Evolutionary conservation across 805 yeast species (phyloP).

Genomic region (Komagataella pastoris): DNA sequence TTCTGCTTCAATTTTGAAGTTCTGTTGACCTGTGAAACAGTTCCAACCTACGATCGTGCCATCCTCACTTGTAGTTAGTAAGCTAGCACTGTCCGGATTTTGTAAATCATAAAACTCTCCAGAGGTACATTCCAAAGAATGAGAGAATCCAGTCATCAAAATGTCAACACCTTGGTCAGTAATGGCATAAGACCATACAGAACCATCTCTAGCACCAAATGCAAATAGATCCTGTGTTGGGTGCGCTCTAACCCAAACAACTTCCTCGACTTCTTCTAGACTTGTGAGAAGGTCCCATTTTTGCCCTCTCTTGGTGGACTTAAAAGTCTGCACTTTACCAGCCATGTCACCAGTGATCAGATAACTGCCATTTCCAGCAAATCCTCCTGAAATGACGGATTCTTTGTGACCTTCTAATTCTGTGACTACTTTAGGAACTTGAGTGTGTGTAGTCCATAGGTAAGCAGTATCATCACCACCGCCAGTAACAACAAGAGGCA

Average conservation of each 20-base stretch:
- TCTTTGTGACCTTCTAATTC: slow-evolving; percentile 76
- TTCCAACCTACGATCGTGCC: slow-evolving; percentile 85
- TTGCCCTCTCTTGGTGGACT: slow-evolving; percentile 65
- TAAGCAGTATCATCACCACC: slow-evolving; percentile 90
- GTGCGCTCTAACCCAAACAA: slow-evolving; percentile 72
- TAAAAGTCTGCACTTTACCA: slow-evolving; percentile 68
- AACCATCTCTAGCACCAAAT: slow-evolving; percentile 84
- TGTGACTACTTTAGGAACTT: slow-evolving; percentile 71
- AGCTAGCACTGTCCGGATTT: slow-evolving; percentile 42
- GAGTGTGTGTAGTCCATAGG: slow-evolving; percentile 85
- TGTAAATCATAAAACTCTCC: slow-evolving; percentile 60
- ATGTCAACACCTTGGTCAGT: slow-evolving; percentile 45
- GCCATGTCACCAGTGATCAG: slow-evolving; percentile 91
- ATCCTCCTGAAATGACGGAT: slow-evolving; percentile 74
- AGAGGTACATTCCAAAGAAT: slow-evolving; percentile 65
- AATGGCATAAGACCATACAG: slow-evolving; percentile 85
- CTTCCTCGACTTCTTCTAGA: slow-evolving; percentile 81
- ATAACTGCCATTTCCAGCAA: slow-evolving; percentile 71
- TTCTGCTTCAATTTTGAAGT: slow-evolving; percentile 50
- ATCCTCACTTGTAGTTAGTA: slow-evolving; percentile 75
- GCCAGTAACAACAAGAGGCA: slow-evolving; percentile 84
- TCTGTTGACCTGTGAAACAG: slow-evolving; percentile 60
- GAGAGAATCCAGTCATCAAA: slow-evolving; percentile 69
- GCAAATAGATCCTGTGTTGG: slow-evolving; percentile 73
- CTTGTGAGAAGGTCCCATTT: slow-evolving; percentile 63